These are phyloP conservation scores for Russula virescens DNA, from an alignment of 768 basidiomycete genomes.

Conservation along the genomic window DNA sequence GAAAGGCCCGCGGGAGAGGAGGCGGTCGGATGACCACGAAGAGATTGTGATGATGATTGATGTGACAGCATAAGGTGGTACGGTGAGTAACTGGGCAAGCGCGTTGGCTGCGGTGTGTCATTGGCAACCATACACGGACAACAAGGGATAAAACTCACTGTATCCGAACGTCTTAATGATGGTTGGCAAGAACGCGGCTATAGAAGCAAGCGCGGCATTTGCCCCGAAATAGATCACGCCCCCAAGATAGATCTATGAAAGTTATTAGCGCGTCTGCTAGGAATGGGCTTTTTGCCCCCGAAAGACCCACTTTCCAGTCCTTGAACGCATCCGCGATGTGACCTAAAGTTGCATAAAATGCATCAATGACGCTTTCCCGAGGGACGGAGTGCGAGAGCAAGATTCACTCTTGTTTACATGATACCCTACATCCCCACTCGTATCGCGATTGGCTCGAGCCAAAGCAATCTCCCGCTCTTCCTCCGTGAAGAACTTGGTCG, in stretches of 20 bases:
- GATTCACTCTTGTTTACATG: constrained; percentile 54
- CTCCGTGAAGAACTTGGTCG: constrained; percentile 49
- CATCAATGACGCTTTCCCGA: background rate
- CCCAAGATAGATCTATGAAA: constrained; percentile 48
- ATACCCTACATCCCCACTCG: constrained; percentile 60
- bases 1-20: constrained; percentile 54
- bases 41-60: constrained; percentile 55
- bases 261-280: background rate
- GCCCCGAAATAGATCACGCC: constrained; percentile 76
- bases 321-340: constrained; percentile 57
- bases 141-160: constrained; percentile 39
- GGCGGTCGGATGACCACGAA: constrained; percentile 58
- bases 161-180: constrained; percentile 71
- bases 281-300: background rate
- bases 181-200: constrained; percentile 78
- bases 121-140: constrained; percentile 2
- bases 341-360: constrained; percentile 35
- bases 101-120: constrained; percentile 45
- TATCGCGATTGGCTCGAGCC: constrained; percentile 59
- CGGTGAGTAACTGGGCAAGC: constrained; percentile 65
- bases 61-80: constrained; percentile 74
- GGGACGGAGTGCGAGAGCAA: background rate
- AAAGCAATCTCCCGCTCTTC: constrained; percentile 55
- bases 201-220: constrained; percentile 72
- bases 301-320: constrained; percentile 59